Evolutionary conservation across 2,329 filamentous ascomycete genomes (phyloP).

Genomic region (Macrophomina tecta): DNA sequence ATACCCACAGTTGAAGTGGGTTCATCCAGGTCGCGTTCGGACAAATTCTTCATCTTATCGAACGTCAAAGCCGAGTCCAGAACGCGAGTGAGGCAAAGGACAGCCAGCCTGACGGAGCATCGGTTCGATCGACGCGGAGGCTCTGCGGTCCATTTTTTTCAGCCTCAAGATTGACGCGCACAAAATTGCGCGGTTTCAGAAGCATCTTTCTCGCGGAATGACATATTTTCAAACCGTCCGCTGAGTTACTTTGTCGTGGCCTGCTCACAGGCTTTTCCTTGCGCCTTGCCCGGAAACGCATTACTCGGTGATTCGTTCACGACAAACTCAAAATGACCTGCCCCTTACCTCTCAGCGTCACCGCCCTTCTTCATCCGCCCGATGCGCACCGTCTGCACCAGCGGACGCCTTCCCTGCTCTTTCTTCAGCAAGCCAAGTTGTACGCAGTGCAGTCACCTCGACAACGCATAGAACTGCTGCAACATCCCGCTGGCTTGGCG

Average conservation of each 20-base stretch:
- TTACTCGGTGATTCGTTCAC: not conserved
- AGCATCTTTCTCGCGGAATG: not conserved
- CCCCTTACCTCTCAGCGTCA: constrained; percentile 19
- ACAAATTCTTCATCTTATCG: not conserved
- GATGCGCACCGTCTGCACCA: not conserved
- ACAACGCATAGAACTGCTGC: constrained; percentile 8
- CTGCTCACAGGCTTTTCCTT: not conserved
- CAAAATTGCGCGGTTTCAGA: not conserved
- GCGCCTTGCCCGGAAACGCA: not conserved
- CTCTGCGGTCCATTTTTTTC: constrained; percentile 5
- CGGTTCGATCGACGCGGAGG: constrained; percentile 13
- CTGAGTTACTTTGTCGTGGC: not conserved
- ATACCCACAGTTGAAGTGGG: constrained; percentile 16
- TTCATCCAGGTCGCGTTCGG: not conserved
- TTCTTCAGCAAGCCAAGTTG: not conserved
- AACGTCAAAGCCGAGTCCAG: constrained; percentile 9
- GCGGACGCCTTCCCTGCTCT: not conserved
- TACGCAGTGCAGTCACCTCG: not conserved
- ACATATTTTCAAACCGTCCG: too few relatives aligned
- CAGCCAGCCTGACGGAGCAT: not conserved
- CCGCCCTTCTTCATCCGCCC: constrained; percentile 1
- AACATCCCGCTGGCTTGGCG: constrained; percentile 10
- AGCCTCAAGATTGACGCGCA: not conserved
- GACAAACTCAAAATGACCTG: not conserved
- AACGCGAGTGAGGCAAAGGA: constrained; percentile 2